Percentiles rank a stretch among this genome's conserved stretches.
phyloP scores from a whole-genome alignment of 768 basidiomycete species.

The Pulveroboletus ravenelii region DNA sequence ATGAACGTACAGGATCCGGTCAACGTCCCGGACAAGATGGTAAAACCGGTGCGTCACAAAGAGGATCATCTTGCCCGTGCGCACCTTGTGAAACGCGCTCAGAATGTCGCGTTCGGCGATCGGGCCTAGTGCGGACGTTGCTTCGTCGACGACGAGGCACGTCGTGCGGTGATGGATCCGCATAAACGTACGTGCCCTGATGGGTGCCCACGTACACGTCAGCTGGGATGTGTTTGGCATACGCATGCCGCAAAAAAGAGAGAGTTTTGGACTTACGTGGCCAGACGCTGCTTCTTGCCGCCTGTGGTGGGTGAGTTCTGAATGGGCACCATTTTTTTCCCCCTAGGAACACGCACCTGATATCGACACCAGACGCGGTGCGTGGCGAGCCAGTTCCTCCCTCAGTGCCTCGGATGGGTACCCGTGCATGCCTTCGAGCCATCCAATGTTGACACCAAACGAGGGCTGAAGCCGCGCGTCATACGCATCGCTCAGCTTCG shows the following conservation, averaged over 20 bases:
- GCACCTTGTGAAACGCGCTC: slow-evolving; percentile 32
- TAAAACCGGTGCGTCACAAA: slow-evolving; percentile 55
- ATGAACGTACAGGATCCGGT: slow-evolving; percentile 52
- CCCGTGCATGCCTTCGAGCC: slow-evolving; percentile 16
- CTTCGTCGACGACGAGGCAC: slow-evolving; percentile 53
- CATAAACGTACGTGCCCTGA: slow-evolving; percentile 48
- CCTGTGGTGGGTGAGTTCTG: no score
- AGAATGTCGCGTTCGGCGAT: slow-evolving; percentile 48
- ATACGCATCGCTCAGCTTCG: slow-evolving; percentile 29
- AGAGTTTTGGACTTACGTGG: slow-evolving; percentile 46
- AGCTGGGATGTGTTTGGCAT: no score
- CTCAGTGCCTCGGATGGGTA: slow-evolving; percentile 25
- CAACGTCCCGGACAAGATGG: slow-evolving; percentile 44
- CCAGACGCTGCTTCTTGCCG: slow-evolving; percentile 40
- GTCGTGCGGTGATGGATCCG: slow-evolving; percentile 29
- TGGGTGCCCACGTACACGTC: slow-evolving; percentile 11
- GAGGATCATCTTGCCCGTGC: slow-evolving; percentile 48
- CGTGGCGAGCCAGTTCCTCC: no score
- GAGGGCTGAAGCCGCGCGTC: slow-evolving; percentile 30
- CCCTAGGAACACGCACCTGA: no score
- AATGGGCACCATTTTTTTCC: no score
- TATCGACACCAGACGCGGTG: no score
- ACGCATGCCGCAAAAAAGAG: no score
- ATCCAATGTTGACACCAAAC: slow-evolving; percentile 18
- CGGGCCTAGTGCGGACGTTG: slow-evolving; percentile 54